Evolutionary conservation across 164 flowering plant species (phyloP).

Genomic region (Magnolia kwangsiensis): DNA sequence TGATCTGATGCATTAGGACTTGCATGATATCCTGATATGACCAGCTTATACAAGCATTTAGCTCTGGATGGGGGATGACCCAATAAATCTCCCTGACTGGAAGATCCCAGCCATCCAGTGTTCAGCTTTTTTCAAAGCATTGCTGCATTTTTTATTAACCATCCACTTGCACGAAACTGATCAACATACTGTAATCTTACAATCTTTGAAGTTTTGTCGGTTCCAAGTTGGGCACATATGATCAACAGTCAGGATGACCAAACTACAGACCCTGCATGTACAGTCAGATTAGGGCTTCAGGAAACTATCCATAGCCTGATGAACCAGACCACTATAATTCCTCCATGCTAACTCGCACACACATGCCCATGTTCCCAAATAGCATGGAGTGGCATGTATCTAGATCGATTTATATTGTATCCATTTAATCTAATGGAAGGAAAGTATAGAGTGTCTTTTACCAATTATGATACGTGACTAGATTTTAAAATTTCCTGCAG

Average conservation of each 20-base stretch:
- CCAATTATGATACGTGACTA: not conserved
- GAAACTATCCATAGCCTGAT: too few relatives aligned
- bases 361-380: not conserved
- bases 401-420: not conserved
- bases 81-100: not conserved
- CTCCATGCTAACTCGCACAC: too few relatives aligned
- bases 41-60: not conserved
- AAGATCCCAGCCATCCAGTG: not conserved
- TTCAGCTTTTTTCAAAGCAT: not conserved
- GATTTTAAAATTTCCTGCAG: slow-evolving; percentile 39
- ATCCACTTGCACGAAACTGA: not conserved
- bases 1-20: too few relatives aligned
- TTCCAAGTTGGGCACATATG: too few relatives aligned
- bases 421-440: not conserved
- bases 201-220: not conserved
- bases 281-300: too few relatives aligned
- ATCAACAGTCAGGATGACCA: too few relatives aligned
- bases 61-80: too few relatives aligned
- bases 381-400: not conserved
- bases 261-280: too few relatives aligned
- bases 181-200: not conserved
- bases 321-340: too few relatives aligned
- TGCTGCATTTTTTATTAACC: not conserved
- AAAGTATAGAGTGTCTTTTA: not conserved
- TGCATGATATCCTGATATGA: not conserved